Evolutionary conservation across 805 yeast genomes (phyloP), one percentile per base, ranked within the genome.

Genomic region (Debaryomyces castellii): DNA sequence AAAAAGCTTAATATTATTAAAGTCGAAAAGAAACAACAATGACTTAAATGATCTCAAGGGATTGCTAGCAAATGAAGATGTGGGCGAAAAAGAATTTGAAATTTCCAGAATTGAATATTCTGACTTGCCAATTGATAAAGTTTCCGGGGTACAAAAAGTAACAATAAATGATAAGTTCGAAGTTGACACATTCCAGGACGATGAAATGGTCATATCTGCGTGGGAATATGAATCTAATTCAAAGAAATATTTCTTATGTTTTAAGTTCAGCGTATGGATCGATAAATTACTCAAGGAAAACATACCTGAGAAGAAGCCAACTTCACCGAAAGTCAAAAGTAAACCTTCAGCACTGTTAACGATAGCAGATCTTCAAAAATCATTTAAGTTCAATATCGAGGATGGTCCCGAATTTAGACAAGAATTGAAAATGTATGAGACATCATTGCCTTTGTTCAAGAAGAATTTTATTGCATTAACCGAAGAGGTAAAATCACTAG

Each of bases 361-460:
- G 27, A 27, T 51, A 5, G 23, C 44, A 2, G 63, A 64, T 24
- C 62, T 58, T 43, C 58, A 65, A 38, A 58, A 51, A 30, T 69
- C 59, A 4, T 71, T 69, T 46, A 58, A 51, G 27, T 70, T 71
- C 45, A 60, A 56, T 30, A 55, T 69, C 14, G 73, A 71, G 39
- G 77, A 73, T 50, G 77, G 77, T 0, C 77, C 77, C 4, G 74
- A 70, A 40, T 71, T 72, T 43, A 51, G 77, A 22, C 63, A 54
- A 17, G 47, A 63, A 4, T 56, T 73, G 34, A 51, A 50, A 6
- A 53, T 50, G n/a, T 66, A 67, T 46, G 76, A 72, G 48, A 46
- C 54, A 11, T 49, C 52, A 3, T 48, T 69, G 5, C 71, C 73
- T 0, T 38, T 43, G 7, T 62, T 67, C 44, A 63, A 58, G 35